These are phyloP conservation scores for Lyophyllum semitale DNA, from an alignment of 768 basidiomycete species.

Conservation along the genomic window DNA sequence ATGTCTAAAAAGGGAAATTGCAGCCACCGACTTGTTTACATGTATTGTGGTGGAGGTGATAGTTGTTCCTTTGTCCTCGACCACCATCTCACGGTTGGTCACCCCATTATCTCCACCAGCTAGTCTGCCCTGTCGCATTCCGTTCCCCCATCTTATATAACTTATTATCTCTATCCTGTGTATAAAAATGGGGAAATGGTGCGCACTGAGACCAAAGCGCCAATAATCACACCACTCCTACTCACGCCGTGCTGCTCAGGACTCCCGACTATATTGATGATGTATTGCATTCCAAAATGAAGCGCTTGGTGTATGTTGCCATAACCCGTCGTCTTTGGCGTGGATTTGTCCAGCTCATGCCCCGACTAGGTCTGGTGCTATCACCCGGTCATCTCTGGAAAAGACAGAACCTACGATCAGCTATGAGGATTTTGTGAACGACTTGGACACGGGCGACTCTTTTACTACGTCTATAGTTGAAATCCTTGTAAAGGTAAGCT, in stretches of 20 bases:
- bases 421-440: conserved; percentile 76
- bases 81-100: conserved; percentile 27
- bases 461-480: conserved; percentile 79
- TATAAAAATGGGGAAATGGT: conserved; percentile 73
- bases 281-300: conserved; percentile 73
- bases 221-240: conserved; percentile 7
- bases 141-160: conserved; percentile 13
- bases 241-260: conserved; percentile 42
- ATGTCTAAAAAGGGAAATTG: conserved; percentile 17
- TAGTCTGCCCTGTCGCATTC: neutral
- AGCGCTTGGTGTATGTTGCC: conserved; percentile 68
- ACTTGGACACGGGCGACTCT: conserved; percentile 77
- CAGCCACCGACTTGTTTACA: conserved; percentile 34
- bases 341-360: conserved; percentile 4
- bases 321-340: neutral
- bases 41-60: conserved; percentile 29
- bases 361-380: conserved; percentile 62
- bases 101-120: conserved; percentile 1
- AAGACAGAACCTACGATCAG: conserved; percentile 63
- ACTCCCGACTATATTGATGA: conserved; percentile 73
- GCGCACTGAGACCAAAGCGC: conserved; percentile 19
- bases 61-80: conserved; percentile 27
- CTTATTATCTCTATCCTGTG: conserved; percentile 22
- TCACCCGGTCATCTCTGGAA: conserved; percentile 68
- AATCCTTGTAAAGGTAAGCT: conserved; percentile 73